These are phyloP conservation scores for Fraxinus xanthoxyloides DNA, from an alignment of 305 asterid genomes.

Conservation along the genomic window DNA sequence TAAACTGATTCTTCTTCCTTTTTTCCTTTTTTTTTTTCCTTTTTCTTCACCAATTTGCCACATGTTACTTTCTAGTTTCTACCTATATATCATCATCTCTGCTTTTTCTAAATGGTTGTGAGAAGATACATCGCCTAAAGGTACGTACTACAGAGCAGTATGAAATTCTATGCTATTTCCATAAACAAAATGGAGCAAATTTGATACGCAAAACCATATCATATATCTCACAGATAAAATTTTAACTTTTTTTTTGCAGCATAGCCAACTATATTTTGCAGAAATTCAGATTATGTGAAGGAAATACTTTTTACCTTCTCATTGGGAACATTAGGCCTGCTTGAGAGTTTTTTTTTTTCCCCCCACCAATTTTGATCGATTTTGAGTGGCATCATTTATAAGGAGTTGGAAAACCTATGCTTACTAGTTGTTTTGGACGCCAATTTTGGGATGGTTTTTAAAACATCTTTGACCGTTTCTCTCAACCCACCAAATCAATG, in stretches of 20 bases:
- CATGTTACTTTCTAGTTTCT: background rate
- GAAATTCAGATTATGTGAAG: background rate
- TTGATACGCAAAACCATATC: background rate
- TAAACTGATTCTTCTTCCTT: background rate
- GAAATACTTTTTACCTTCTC: background rate
- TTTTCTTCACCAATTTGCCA: background rate
- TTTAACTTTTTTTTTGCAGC: background rate
- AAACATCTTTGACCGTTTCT: background rate
- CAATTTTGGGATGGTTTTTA: no score
- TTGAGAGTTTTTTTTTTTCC: background rate
- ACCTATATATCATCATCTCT: background rate
- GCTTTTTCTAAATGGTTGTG: background rate
- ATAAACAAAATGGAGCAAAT: background rate
- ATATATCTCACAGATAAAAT: background rate
- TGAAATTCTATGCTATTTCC: background rate
- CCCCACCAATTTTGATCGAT: background rate
- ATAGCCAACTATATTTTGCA: background rate
- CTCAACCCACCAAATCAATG: background rate
- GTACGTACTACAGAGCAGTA: background rate
- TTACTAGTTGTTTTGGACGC: no score
- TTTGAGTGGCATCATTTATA: background rate
- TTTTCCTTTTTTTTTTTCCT: background rate
- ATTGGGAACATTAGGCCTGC: background rate
- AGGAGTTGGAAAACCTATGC: background rate
- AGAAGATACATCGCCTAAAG: background rate